Conservation (phyloP, 192 early-diverging fungal genomes). For the Glomus cerebriforme region DNA sequence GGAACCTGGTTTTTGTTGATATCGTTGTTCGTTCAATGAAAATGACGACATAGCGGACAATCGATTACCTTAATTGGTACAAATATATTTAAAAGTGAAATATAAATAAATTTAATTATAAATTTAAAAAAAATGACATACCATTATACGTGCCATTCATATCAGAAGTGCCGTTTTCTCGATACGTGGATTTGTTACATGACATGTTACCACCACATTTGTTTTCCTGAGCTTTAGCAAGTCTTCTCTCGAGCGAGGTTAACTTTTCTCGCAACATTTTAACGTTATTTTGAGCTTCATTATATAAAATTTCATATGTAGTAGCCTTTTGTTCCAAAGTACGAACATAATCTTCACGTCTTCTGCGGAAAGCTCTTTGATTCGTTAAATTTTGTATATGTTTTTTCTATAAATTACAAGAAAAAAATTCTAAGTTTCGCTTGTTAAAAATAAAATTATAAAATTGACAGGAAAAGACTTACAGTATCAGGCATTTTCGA, state of each 20-base stretch:
- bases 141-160: too few relatives aligned
- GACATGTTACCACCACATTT: background rate
- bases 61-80: background rate
- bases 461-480: background rate
- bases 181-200: background rate
- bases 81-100: too few relatives aligned
- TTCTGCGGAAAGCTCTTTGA: background rate
- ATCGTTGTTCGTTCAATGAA: background rate
- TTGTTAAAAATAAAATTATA: too few relatives aligned
- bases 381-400: background rate
- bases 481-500: background rate
- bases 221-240: background rate
- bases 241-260: background rate
- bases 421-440: too few relatives aligned
- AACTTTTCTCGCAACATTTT: background rate
- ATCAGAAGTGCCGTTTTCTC: too few relatives aligned
- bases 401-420: background rate
- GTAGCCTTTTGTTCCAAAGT: background rate
- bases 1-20: background rate
- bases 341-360: background rate
- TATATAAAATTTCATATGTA: background rate
- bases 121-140: too few relatives aligned
- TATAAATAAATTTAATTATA: too few relatives aligned
- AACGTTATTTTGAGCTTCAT: background rate
- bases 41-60: background rate